A percentile compares a stretch with the other conserved stretches of the same genome.
These are phyloP conservation scores for Quillaja saponaria DNA, from an alignment of 306 rosid genomes.

Conservation along the genomic window DNA sequence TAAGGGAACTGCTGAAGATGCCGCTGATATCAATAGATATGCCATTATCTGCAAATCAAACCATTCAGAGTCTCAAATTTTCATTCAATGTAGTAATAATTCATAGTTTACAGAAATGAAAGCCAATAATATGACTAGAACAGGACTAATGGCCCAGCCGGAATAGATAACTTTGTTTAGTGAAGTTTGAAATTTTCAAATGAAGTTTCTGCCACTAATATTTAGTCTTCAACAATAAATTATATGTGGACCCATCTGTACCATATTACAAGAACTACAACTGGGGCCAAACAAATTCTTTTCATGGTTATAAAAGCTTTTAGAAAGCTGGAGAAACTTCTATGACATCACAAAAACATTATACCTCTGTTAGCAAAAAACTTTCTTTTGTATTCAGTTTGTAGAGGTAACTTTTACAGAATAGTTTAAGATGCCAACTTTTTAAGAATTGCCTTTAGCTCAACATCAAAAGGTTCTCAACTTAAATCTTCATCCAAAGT, in stretches of 20 bases:
- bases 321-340: slow-evolving; percentile 16
- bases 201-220: slow-evolving; percentile 13
- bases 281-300: no score
- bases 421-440: slow-evolving; percentile 22
- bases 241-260: background rate
- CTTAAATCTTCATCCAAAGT: slow-evolving; percentile 1
- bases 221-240: background rate
- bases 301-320: slow-evolving; percentile 1
- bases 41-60: slow-evolving; percentile 62
- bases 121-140: slow-evolving; percentile 23
- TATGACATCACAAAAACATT: background rate
- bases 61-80: slow-evolving; percentile 2
- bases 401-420: slow-evolving; percentile 23
- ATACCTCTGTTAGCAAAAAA: slow-evolving; percentile 2
- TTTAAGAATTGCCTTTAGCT: slow-evolving; percentile 13
- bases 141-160: no score
- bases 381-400: slow-evolving; percentile 30
- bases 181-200: slow-evolving; percentile 30
- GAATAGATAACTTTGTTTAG: background rate
- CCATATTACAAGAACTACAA: no score
- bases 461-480: background rate
- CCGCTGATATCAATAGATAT: slow-evolving; percentile 70
- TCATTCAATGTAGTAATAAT: background rate
- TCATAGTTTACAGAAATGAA: background rate
- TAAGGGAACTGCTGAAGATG: slow-evolving; percentile 66